Conservation (phyloP, 2,329 filamentous ascomycete genomes). For the Ilyonectria mors-panacis region DNA sequence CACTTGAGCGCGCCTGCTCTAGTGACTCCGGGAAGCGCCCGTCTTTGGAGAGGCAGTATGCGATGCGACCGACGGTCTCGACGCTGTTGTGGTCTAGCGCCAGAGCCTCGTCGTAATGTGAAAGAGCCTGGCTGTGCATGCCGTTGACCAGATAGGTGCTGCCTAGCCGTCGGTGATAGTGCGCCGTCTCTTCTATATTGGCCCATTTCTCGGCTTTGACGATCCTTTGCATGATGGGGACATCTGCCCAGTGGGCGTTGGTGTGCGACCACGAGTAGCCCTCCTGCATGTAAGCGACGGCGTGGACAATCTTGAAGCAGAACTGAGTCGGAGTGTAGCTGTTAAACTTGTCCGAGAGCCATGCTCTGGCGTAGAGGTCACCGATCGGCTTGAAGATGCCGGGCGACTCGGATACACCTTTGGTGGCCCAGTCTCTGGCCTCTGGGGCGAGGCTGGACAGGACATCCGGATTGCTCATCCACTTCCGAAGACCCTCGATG, state of each 20-base stretch:
- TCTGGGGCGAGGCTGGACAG: conserved; percentile 48
- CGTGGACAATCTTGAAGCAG: conserved; percentile 61
- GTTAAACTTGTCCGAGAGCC: conserved; percentile 54
- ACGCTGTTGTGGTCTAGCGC: conserved; percentile 56
- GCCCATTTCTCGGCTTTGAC: conserved; percentile 56
- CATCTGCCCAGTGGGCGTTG: conserved; percentile 55
- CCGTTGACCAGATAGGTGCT: conserved; percentile 58
- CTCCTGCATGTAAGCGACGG: conserved; percentile 56
- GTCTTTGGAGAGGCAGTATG: conserved; percentile 57
- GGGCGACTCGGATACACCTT: conserved; percentile 43
- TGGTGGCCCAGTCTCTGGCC: conserved; percentile 51
- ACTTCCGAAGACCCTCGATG: conserved; percentile 54
- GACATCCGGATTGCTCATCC: conserved; percentile 55
- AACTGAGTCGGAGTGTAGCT: conserved; percentile 58
- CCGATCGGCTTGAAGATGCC: conserved; percentile 57
- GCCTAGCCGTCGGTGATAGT: conserved; percentile 58
- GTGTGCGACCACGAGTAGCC: conserved; percentile 56
- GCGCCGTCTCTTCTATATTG: conserved; percentile 51
- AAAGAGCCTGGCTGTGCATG: conserved; percentile 53
- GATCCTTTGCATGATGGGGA: conserved; percentile 54
- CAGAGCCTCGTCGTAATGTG: conserved; percentile 55
- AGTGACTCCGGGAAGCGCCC: conserved; percentile 55
- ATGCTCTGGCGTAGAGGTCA: conserved; percentile 56
- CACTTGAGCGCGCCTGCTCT: conserved; percentile 54
- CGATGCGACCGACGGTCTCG: conserved; percentile 58